phyloP scores from a whole-genome alignment of 1,284 basidiomycete species.

The Pulchroboletus neoregius region DNA sequence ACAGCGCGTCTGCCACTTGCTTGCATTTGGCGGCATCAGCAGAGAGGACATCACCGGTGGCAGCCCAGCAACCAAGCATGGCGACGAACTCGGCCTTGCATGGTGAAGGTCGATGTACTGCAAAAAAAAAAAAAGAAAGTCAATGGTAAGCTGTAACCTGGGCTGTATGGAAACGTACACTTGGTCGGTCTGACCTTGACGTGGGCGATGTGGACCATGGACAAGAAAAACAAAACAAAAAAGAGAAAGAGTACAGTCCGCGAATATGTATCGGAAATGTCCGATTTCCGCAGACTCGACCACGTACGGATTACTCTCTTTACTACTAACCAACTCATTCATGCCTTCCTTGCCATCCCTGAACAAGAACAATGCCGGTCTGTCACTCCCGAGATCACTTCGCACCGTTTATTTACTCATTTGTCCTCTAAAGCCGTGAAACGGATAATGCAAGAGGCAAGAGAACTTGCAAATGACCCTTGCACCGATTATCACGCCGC shows the following conservation, averaged over 20 bases:
- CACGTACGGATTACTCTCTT: too few species aligned
- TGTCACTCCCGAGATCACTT: slow-evolving; percentile 16
- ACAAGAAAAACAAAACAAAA: neutral
- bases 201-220: slow-evolving; percentile 63
- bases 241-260: slow-evolving; percentile 6
- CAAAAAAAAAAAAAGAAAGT: neutral
- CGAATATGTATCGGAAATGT: slow-evolving; percentile 8
- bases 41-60: slow-evolving; percentile 66
- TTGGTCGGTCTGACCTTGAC: slow-evolving; percentile 80
- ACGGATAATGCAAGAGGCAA: slow-evolving; percentile 94
- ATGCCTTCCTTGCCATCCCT: slow-evolving; percentile 33
- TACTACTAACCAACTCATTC: too few species aligned
- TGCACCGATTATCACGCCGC: slow-evolving; percentile 81
- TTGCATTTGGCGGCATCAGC: slow-evolving; percentile 52
- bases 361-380: slow-evolving; percentile 85
- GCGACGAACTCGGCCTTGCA: slow-evolving; percentile 62
- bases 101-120: slow-evolving; percentile 26
- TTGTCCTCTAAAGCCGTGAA: slow-evolving; percentile 62
- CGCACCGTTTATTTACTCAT: neutral
- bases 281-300: slow-evolving; percentile 6
- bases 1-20: slow-evolving; percentile 62
- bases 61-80: slow-evolving; percentile 94
- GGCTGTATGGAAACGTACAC: slow-evolving; percentile 40
- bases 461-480: slow-evolving; percentile 79
- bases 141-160: neutral